Conservation (phyloP, 352 stramenopile species). For the Thalassiosira ordinaria region DNA sequence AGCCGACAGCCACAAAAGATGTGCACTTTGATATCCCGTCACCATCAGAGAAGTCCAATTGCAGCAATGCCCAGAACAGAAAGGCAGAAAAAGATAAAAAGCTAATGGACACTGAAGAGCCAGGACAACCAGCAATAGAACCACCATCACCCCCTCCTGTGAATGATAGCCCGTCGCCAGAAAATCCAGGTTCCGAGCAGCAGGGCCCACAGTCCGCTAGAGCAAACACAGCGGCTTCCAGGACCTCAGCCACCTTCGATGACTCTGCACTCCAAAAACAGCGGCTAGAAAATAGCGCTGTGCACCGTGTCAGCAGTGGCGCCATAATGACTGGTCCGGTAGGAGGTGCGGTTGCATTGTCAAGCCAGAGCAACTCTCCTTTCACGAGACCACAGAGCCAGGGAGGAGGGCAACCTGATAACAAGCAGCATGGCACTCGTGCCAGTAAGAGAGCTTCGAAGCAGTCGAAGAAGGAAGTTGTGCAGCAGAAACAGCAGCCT, state of each 20-base stretch:
- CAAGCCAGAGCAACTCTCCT: neutral
- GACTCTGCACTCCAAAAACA: slow-evolving; percentile 16
- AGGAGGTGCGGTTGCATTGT: slow-evolving; percentile 13
- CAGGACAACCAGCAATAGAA: neutral
- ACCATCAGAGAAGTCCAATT: neutral
- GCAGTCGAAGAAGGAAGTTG: neutral
- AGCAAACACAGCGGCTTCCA: too few relatives aligned
- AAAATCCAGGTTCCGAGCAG: too few relatives aligned
- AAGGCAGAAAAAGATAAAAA: neutral
- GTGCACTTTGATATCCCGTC: slow-evolving; percentile 3
- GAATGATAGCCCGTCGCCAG: too few relatives aligned
- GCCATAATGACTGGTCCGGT: slow-evolving; percentile 51
- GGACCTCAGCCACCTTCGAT: neutral
- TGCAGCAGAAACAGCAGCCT: neutral
- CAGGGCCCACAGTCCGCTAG: too few relatives aligned
- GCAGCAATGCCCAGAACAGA: too few relatives aligned
- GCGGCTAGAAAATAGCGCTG: slow-evolving; percentile 28
- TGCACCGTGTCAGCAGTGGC: slow-evolving; percentile 36
- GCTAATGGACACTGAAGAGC: too few relatives aligned
- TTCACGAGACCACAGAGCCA: too few relatives aligned
- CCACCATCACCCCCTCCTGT: neutral
- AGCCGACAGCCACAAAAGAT: neutral
- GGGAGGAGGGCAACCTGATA: neutral
- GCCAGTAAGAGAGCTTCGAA: too few relatives aligned
- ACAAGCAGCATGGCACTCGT: neutral